Percentiles rank a stretch among this genome's conserved stretches.
Evolutionary conservation across 164 flowering plant species (phyloP).

Genomic region (Magnolia sinica): DNA sequence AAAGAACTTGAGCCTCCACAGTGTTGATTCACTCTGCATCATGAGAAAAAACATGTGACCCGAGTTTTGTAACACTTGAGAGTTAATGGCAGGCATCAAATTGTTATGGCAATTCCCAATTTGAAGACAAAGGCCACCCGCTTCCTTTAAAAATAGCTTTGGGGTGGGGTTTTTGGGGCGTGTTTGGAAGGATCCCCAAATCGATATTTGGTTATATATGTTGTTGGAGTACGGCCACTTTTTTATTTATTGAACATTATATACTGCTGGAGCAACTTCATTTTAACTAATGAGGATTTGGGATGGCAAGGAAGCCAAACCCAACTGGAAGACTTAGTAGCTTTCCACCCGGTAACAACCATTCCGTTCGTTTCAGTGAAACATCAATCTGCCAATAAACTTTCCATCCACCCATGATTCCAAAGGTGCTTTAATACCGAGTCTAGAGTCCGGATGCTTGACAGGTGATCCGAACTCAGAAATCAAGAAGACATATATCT

Average conservation of each 20-base stretch:
- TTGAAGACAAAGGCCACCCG: background rate
- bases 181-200: background rate
- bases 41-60: background rate
- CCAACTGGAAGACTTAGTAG: background rate
- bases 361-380: background rate
- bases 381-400: background rate
- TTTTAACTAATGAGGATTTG: background rate
- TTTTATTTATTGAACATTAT: no score
- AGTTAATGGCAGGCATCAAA: background rate
- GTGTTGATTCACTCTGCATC: constrained; percentile 74
- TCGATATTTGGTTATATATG: no score
- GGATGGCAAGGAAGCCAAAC: background rate
- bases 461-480: background rate
- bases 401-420: background rate
- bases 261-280: background rate
- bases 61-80: background rate
- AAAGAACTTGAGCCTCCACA: constrained; percentile 81
- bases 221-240: no score
- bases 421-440: background rate
- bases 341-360: background rate
- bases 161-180: background rate
- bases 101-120: background rate
- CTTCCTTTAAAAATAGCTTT: background rate
- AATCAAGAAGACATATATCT: no score
- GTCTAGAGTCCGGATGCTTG: no score